Base-by-base conservation (phyloP, 768 basidiomycete species). In the Suillus subluteus region DNA sequence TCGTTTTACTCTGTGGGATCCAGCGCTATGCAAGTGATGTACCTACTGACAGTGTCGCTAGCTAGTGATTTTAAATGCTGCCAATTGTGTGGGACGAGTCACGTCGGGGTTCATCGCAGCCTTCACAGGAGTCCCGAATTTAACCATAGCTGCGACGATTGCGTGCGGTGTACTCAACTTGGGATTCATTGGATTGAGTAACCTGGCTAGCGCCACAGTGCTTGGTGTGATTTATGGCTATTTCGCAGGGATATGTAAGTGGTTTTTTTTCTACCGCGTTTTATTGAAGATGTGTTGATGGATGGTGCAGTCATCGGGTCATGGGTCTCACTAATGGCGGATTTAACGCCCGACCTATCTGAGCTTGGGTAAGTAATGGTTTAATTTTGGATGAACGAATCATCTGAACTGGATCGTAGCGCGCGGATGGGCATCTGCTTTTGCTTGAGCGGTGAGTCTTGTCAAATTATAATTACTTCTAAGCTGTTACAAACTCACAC, bases 1-100 rank as follows among this genome's bases (percentile, higher is more conserved):
- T 84, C 88, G 0, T 88, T 89, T 66, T 88, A 88, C 66, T 82
- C 82, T 38, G 88, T 88, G 65, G 11, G 74, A 62, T 54, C 38
- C 38, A 23, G 26, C 16, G 18, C n/a, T 59, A 35, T 38, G 7
- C 23, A 18, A 8, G 21, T 41, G 6, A n/a, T 21, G 18, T 23
- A 4, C 65, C 30, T 21, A 37, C 23, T 40, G 62, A 46, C 41
- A 11, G n/a, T 59, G 38, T 1, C 54, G 54, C n/a, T 62, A 87
- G 82, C 72, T 89, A 40, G 79, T 83, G 1, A 80, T 89, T 30
- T 69, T 88, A 26, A 89, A 88, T 70, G 86, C 79, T 4, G 77
- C 80, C 16, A 82, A 82, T 61, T 73, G 86, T 23, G 74, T 84
- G 48, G 89, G 89, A 6, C 82, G 88, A 43, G 70, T 83, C 2